Evolutionary conservation across 192 early-diverging fungal species (phyloP).

Genomic region (Backusella tarrabulga): DNA sequence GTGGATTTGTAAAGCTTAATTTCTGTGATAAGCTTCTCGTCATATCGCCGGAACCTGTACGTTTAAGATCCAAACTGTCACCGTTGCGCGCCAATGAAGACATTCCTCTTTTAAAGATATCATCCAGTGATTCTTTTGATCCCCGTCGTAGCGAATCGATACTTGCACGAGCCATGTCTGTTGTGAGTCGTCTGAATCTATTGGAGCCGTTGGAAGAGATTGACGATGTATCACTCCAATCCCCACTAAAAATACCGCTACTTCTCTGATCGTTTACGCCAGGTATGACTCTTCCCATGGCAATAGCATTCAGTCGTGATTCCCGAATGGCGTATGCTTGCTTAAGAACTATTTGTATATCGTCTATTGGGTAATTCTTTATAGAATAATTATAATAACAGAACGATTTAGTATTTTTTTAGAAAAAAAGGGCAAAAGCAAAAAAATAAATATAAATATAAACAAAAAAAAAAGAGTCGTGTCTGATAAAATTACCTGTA

Average conservation of each 20-base stretch:
- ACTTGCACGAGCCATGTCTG: constrained; percentile 19
- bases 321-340: constrained; percentile 24
- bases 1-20: constrained; percentile 8
- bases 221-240: constrained; percentile 27
- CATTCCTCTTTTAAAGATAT: constrained; percentile 8
- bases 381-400: constrained; percentile 6
- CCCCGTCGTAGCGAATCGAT: constrained; percentile 23
- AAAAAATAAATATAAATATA: background rate
- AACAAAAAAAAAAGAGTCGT: background rate
- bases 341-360: constrained; percentile 36
- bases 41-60: constrained; percentile 14
- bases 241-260: constrained; percentile 18
- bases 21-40: constrained; percentile 15
- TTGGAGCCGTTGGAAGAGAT: constrained; percentile 13
- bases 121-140: constrained; percentile 28
- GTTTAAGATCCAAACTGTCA: constrained; percentile 1
- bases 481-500: constrained; percentile 47
- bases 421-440: constrained; percentile 8
- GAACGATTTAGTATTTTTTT: background rate
- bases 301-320: background rate
- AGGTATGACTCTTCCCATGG: constrained; percentile 12
- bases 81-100: background rate
- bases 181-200: constrained; percentile 17
- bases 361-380: constrained; percentile 57
- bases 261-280: constrained; percentile 21